Evolutionary conservation across 345 rosid species (phyloP).

Genomic region (Sonneratia alba): DNA sequence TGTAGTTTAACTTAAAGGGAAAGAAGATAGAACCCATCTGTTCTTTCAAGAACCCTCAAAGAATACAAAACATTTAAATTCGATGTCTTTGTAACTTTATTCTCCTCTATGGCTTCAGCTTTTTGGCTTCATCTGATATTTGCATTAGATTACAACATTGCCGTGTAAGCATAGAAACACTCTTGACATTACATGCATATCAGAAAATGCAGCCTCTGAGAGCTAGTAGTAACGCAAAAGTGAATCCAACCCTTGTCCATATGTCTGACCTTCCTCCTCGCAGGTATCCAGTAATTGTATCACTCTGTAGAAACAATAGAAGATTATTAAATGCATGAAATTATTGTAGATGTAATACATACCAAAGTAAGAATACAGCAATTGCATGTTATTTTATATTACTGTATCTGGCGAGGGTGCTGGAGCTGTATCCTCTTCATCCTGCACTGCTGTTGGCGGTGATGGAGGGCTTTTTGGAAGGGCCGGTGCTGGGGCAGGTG

Average conservation of each 20-base stretch:
- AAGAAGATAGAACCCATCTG: conserved; percentile 3
- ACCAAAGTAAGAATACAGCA: neutral
- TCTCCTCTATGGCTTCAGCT: neutral
- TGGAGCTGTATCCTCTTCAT: conserved; percentile 49
- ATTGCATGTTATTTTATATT: neutral
- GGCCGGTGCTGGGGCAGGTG: conserved; percentile 53
- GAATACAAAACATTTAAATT: conserved; percentile 1
- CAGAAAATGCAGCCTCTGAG: conserved; percentile 33
- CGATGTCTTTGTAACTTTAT: neutral
- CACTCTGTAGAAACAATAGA: neutral
- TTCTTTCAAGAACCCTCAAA: neutral
- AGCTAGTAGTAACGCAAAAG: conserved; percentile 39
- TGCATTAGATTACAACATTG: neutral
- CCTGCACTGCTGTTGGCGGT: conserved; percentile 46
- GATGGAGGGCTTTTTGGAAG: conserved; percentile 64
- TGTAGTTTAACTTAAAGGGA: neutral
- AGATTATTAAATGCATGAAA: neutral
- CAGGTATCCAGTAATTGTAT: conserved; percentile 25
- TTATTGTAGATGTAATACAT: neutral
- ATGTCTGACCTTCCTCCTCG: conserved; percentile 12
- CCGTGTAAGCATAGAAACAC: conserved; percentile 4
- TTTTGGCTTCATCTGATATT: neutral
- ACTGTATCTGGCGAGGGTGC: conserved; percentile 66
- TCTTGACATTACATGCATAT: conserved; percentile 10
- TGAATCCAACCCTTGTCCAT: conserved; percentile 27